Evolutionary conservation across 2,329 filamentous ascomycete genomes (phyloP).

Genomic region (Colletotrichum sp.): DNA sequence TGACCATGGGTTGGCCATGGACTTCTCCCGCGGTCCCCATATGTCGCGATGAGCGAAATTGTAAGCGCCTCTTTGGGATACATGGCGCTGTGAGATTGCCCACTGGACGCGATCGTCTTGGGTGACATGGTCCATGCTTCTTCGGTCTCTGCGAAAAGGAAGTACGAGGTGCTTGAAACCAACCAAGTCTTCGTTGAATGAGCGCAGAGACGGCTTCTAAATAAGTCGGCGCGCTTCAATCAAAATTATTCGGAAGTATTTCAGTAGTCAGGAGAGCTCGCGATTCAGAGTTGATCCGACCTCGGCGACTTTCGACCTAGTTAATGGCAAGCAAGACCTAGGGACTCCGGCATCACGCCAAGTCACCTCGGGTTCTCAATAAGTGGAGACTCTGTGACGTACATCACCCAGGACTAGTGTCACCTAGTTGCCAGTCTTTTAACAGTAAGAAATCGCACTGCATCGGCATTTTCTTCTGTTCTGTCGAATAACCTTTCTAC

Average conservation of each 20-base stretch:
- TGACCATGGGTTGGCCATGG: conserved; percentile 24
- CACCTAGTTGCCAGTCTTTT: background rate
- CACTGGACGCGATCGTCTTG: background rate
- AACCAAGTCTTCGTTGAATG: background rate
- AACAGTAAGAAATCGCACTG: background rate
- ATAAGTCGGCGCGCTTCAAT: fast-evolving
- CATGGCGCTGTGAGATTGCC: background rate
- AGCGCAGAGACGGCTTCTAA: background rate
- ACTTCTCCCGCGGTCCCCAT: conserved; percentile 26
- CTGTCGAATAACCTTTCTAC: background rate
- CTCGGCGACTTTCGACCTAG: background rate
- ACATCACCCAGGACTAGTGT: background rate
- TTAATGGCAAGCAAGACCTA: background rate
- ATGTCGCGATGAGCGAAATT: conserved; percentile 20
- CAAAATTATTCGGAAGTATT: background rate
- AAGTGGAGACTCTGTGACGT: background rate
- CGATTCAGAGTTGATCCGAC: background rate
- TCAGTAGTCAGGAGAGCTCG: background rate
- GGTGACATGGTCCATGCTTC: background rate
- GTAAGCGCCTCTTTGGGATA: conserved; percentile 20
- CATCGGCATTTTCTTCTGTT: background rate
- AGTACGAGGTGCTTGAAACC: fast-evolving
- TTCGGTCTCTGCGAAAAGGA: background rate
- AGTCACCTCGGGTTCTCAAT: background rate
- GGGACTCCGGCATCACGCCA: background rate